Evolutionary conservation across 2,329 filamentous ascomycete genomes (phyloP).

Genomic region (Colletotrichum salicis): DNA sequence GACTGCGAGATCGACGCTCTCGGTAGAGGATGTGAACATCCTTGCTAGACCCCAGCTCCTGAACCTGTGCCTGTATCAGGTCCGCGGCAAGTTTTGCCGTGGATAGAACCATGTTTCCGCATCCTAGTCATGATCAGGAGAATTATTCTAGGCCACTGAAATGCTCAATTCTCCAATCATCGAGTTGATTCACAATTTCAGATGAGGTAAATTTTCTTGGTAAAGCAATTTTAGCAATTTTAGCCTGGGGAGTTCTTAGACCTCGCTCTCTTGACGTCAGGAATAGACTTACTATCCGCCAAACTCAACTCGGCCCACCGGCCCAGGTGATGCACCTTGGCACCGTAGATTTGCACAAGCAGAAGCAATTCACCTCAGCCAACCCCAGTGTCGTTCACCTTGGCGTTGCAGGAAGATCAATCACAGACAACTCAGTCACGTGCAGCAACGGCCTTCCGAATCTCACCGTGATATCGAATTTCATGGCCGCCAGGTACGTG

Average conservation of each 20-base stretch:
- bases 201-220: background rate
- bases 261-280: background rate
- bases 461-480: background rate
- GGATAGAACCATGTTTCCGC: background rate
- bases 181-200: background rate
- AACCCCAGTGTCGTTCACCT: background rate
- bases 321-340: background rate
- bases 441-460: background rate
- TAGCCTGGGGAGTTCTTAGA: background rate
- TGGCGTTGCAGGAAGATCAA: background rate
- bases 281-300: background rate
- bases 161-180: background rate
- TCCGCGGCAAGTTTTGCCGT: slow-evolving; percentile 26
- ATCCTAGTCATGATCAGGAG: background rate
- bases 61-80: slow-evolving; percentile 14
- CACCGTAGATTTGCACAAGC: background rate
- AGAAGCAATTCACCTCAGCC: background rate
- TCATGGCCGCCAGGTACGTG: background rate
- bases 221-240: background rate
- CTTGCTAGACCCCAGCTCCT: background rate
- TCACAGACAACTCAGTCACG: background rate
- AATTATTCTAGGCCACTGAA: background rate
- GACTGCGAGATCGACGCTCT: background rate
- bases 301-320: background rate
- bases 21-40: background rate